Evolutionary conservation across 2,329 filamentous ascomycete species (phyloP), one percentile per base, ranked within the genome.

Genomic region (Pyrenophora teres): DNA sequence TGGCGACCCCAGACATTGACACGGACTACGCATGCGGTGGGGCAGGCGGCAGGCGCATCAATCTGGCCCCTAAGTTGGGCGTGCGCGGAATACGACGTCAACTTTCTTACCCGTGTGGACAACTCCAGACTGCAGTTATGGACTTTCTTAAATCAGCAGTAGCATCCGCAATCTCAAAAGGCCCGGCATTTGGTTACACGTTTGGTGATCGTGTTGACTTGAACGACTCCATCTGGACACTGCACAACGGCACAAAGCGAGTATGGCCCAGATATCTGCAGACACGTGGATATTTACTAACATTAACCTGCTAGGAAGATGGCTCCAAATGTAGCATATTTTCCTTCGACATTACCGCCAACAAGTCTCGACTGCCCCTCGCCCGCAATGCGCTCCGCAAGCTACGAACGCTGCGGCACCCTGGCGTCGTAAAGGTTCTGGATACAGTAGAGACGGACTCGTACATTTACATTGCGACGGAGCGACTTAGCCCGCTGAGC

Each of bases 101-200:
- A 37, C 7, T 35, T 12, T 21, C 25, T 25, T 30, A 40, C 50
- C 50, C 27, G 49, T 25, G 23, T 19, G 18, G 15, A 15, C 30
- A 19, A 39, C 23, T 16, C 18, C 21, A 23, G 32, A 33, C 30
- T n/a, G 38, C 44, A 39, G 37, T 63, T 63, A 99, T 99, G 94
- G 92, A 99, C 74, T 97, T 97, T 70, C 84, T 99, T 71, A 97
- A 97, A 78, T 97, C 92, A 56, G 94, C 94, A 45, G 92, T 97
- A 71, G 93, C 92, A 39, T 97, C 94, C 56, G 93, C 92, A 64
- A 97, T 99, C 68, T 90, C 94, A 39, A 94, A 96, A 74, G 92
- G 93, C 38, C 92, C 92, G 46, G 87, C 92, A 5, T 96, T 97
- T 70, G 92, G 92, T 4, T 97, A 96, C 73, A 87, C 84, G 40